These are phyloP conservation scores for Vaccinium myrtillus DNA, from an alignment of 148 eudicot genomes.

Conservation along the genomic window DNA sequence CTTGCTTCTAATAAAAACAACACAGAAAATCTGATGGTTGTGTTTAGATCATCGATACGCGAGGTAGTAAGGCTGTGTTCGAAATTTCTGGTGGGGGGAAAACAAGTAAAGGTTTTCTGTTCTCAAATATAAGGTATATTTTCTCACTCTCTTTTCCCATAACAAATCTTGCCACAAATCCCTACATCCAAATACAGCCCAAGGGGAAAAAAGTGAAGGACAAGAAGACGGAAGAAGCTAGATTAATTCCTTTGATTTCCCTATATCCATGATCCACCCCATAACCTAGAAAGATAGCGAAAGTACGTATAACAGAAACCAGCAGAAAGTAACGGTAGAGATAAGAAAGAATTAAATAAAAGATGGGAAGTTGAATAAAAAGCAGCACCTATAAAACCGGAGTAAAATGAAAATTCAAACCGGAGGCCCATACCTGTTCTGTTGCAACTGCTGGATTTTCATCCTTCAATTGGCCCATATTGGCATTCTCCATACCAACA, in stretches of 20 bases:
- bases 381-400: not conserved
- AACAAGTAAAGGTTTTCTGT: not conserved
- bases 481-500: not conserved
- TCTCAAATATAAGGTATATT: not conserved
- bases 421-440: not conserved
- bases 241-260: not conserved
- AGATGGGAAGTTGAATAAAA: not conserved
- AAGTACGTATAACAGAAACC: not conserved
- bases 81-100: not conserved
- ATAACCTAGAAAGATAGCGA: not conserved
- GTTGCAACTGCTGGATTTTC: slow-evolving; percentile 7
- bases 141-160: not conserved
- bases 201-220: not conserved
- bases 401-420: not conserved
- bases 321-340: not conserved
- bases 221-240: not conserved
- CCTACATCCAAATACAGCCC: too few relatives aligned
- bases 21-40: not conserved
- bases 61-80: too few relatives aligned
- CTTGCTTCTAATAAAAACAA: not conserved
- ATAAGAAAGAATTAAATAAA: not conserved
- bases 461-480: not conserved
- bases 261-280: not conserved
- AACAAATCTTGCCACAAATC: not conserved
- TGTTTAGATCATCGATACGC: not conserved